Evolutionary conservation across 2,329 filamentous ascomycete species (phyloP).

Genomic region (Dactylonectria macrodidyma): DNA sequence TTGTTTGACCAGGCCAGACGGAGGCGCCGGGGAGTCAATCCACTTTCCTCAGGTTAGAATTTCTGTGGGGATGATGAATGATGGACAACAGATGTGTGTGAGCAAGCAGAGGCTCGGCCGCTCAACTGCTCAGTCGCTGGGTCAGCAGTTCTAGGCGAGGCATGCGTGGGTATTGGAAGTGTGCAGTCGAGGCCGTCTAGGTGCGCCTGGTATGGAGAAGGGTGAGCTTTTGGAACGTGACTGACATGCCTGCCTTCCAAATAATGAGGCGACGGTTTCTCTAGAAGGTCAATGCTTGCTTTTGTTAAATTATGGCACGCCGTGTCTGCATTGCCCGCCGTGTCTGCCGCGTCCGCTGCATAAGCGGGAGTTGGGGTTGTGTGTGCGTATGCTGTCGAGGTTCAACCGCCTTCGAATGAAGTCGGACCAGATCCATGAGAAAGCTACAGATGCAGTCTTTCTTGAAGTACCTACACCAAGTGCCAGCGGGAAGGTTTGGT

Average conservation of each 20-base stretch:
- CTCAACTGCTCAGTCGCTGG: too few relatives aligned
- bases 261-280: conserved; percentile 19
- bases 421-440: neutral
- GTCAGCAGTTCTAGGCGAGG: neutral
- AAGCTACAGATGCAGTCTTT: neutral
- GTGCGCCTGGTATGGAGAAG: conserved; percentile 24
- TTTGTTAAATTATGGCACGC: conserved; percentile 12
- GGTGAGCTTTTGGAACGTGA: conserved; percentile 20
- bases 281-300: conserved; percentile 12
- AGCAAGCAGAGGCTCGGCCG: neutral
- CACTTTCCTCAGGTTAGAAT: conserved; percentile 14
- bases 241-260: conserved; percentile 26
- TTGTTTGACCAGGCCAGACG: conserved; percentile 13
- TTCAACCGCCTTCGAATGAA: neutral
- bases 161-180: conserved; percentile 9
- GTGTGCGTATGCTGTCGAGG: neutral
- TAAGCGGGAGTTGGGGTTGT: neutral
- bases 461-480: neutral
- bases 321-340: neutral
- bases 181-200: neutral
- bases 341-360: conserved; percentile 1
- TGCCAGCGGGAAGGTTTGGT: neutral
- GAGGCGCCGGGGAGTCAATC: conserved; percentile 11
- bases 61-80: conserved; percentile 1
- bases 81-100: neutral